A percentile compares a stretch with the other conserved stretches of the same genome.
Conservation (phyloP, 2,329 filamentous ascomycete species). For the Aureobasidium namibiae region DNA sequence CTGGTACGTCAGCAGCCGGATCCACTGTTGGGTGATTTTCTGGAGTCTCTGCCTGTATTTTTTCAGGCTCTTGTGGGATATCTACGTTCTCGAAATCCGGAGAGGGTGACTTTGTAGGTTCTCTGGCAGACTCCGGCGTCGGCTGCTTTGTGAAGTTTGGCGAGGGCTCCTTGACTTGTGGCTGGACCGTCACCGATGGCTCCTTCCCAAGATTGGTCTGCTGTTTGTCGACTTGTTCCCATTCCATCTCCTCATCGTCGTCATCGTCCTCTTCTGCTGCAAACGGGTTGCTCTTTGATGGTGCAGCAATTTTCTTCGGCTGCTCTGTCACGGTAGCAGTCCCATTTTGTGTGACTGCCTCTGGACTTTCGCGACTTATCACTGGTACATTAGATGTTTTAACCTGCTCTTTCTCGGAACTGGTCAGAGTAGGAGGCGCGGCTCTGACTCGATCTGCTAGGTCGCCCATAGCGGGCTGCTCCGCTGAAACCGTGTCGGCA, state of each 20-base stretch:
- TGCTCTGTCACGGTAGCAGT: constrained; percentile 5
- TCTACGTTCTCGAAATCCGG: constrained; percentile 46
- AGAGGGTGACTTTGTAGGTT: constrained; percentile 14
- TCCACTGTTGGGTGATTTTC: background rate
- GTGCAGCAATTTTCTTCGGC: constrained; percentile 13
- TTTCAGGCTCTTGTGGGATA: constrained; percentile 21
- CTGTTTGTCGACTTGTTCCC: constrained; percentile 46
- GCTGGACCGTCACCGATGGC: background rate
- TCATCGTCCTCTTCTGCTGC: constrained; percentile 15
- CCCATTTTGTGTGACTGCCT: background rate
- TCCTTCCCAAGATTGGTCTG: background rate
- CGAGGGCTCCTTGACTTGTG: constrained; percentile 15
- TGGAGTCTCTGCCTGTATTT: background rate
- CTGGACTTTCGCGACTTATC: background rate
- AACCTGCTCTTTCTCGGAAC: background rate
- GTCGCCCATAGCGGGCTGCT: constrained; percentile 33
- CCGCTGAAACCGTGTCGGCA: background rate
- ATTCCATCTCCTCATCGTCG: constrained; percentile 35
- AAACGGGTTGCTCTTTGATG: constrained; percentile 5
- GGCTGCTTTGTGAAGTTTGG: constrained; percentile 8
- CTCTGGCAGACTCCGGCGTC: constrained; percentile 16
- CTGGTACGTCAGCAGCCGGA: background rate
- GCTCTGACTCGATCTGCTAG: constrained; percentile 36
- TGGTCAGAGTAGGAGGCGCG: constrained; percentile 28
- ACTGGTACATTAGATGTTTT: background rate